phyloP scores from a whole-genome alignment of 768 basidiomycete genomes.

The Auriculariales sp. region DNA sequence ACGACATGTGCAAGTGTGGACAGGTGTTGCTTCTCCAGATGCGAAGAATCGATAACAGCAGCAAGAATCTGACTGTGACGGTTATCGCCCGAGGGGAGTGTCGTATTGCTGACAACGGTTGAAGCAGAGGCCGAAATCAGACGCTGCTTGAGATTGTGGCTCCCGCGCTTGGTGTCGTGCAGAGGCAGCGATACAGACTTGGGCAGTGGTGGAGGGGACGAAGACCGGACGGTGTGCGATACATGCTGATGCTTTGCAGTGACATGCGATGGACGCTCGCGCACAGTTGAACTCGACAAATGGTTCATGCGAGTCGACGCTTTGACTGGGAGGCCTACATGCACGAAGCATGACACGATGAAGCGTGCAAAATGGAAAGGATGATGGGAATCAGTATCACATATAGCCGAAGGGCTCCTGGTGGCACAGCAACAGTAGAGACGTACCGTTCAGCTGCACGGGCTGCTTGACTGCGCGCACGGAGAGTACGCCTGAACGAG shows the following conservation, averaged over 20 bases:
- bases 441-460: constrained; percentile 52
- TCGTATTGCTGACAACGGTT: background rate
- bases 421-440: no score
- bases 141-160: no score
- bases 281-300: no score
- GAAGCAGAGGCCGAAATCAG: constrained; percentile 7
- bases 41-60: background rate
- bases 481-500: constrained; percentile 63
- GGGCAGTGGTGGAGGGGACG: constrained; percentile 72
- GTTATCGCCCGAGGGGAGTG: constrained; percentile 6
- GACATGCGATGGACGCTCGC: background rate
- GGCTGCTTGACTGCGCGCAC: constrained; percentile 60
- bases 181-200: constrained; percentile 70
- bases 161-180: constrained; percentile 36
- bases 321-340: background rate
- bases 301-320: background rate
- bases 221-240: constrained; percentile 32
- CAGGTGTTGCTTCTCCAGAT: constrained; percentile 1
- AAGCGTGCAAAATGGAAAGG: no score
- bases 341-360: no score
- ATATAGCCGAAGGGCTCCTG: no score
- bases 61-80: constrained; percentile 16
- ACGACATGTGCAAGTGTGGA: constrained; percentile 19
- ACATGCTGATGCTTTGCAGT: no score
- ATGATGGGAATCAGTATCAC: no score